Evolutionary conservation across 805 yeast genomes (phyloP), one percentile per base, ranked within the genome.

Genomic region (Yarrowia sp.): DNA sequence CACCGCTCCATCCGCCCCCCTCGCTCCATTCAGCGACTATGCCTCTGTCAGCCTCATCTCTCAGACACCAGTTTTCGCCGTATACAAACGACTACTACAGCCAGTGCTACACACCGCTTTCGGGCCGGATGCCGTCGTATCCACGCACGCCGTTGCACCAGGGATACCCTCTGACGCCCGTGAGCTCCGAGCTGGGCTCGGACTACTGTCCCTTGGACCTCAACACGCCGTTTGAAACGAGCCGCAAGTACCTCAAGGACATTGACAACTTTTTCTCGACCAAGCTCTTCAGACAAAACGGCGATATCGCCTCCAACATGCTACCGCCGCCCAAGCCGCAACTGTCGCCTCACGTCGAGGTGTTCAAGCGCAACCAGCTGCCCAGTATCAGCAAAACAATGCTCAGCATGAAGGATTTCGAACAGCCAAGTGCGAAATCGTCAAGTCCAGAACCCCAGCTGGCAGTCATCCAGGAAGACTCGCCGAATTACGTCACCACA

Each of bases 191-290:
- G 30, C 3, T 24, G 30, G 30, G 30, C 30, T 7, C 6, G 7
- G 30, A 24, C 6, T 24, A 55, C 24, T 55, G 63, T 55, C 63
- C 63, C 12, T 24, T 55, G 63, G 63, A 55, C 38, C 20, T 55
- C n/a, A 55, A 55, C n/a, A n/a, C 63, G 3, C 63, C 63, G 20
- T 55, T 55, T 24, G 63, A 55, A 9, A 12, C 14, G 39, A 40
- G 47, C 24, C 8, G 3, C n/a, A 40, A 40, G 63, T 55, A 55
- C 39, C 24, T 40, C n/a, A 40, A n/a, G n/a, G 63, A 55, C 38
- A 9, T 55, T 13, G 63, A 55, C 47, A 40, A 40, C n/a, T 55
- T 55, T 10, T 55, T 55, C 17, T 55, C 63, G 7, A 55, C 63
- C 0, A 24, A 33, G 38, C n/a, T 55, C 39, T 55, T 55, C 30